Base-by-base conservation (phyloP, 2,329 filamentous ascomycete species). In the Neoascochyta sp. region DNA sequence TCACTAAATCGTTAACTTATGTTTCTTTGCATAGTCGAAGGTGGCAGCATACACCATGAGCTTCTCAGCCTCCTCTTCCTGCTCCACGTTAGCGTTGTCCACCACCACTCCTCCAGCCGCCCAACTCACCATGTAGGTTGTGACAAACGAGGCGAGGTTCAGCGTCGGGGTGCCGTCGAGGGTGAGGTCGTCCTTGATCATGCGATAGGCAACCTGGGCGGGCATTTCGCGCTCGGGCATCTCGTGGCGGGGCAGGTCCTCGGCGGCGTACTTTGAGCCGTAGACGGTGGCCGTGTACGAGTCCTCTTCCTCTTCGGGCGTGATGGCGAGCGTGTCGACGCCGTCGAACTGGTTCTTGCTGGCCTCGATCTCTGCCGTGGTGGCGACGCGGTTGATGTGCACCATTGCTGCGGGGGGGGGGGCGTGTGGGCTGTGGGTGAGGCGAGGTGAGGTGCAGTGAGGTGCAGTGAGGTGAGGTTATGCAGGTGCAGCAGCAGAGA, bases 81-180 rank as follows among this genome's bases (percentile, higher is more conserved):
- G 49, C 10, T n/a, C n/a, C n/a, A n/a, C n/a, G n/a, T n/a, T n/a
- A n/a, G n/a, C n/a, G n/a, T n/a, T n/a, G n/a, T n/a, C n/a, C n/a
- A n/a, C n/a, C n/a, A n/a, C n/a, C n/a, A n/a, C n/a, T n/a, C n/a
- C n/a, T n/a, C n/a, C n/a, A n/a, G n/a, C n/a, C n/a, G n/a, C n/a
- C n/a, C n/a, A n/a, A n/a, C n/a, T 86, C 32, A 86, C 83, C 88
- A 95, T 95, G 70, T 93, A 95, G 1, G 90, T 95, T 2, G 89
- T 95, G 45, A 95, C 88, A 57, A 96, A 96, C 20, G 83, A 89
- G 16, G 90, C 89, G 52, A 96, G 67, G 64, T 86, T 92, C 43
- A 52, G 47, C 0, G 49, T 54, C 3, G 59, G 57, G 3, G 57
- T 61, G 83, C 88, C 88, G 60, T 96, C 90, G 29, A 95, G 71